Conservation (phyloP, 352 stramenopile species). For the Globisporangium nagaii region DNA sequence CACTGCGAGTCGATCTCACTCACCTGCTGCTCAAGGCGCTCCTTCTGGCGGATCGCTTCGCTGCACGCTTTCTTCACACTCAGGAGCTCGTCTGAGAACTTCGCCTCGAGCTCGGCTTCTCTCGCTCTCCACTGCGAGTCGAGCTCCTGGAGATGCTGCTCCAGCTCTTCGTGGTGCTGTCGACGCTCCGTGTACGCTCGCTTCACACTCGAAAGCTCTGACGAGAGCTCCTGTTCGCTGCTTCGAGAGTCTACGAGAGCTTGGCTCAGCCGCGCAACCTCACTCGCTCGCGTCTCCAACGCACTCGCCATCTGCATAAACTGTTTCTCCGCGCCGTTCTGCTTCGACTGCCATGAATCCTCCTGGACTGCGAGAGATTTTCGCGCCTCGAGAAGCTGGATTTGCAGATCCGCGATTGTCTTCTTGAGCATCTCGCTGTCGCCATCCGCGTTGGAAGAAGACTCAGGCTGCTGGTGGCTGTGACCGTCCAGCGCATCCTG, state of each 20-base stretch:
- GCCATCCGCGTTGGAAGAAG: conserved; percentile 12
- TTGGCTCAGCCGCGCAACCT: background rate
- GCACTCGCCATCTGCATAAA: background rate
- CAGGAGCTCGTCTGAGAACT: conserved; percentile 13
- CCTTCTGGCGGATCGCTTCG: conserved; percentile 22
- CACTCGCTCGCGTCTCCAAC: background rate
- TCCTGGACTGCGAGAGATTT: conserved; percentile 23
- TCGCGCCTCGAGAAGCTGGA: conserved; percentile 20
- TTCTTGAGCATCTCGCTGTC: conserved; percentile 13
- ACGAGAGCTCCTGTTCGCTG: background rate
- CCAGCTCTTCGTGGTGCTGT: conserved; percentile 4
- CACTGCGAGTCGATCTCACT: conserved; percentile 19
- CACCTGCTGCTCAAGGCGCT: conserved; percentile 22
- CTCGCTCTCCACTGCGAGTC: conserved; percentile 5
- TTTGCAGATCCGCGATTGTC: conserved; percentile 23
- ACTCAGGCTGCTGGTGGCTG: conserved; percentile 12
- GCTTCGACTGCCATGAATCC: conserved; percentile 15
- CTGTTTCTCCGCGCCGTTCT: background rate
- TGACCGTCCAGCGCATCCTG: conserved; percentile 10
- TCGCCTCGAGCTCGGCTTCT: conserved; percentile 7
- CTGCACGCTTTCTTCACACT: conserved; percentile 13
- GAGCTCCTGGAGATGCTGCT: conserved; percentile 10
- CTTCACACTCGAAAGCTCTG: background rate
- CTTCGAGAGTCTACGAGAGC: background rate
- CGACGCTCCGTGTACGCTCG: conserved; percentile 2